Evolutionary conservation across 1,139 yeast species (phyloP), one percentile per base, ranked within the genome.

Genomic region (Magnusiomyces fungicola): DNA sequence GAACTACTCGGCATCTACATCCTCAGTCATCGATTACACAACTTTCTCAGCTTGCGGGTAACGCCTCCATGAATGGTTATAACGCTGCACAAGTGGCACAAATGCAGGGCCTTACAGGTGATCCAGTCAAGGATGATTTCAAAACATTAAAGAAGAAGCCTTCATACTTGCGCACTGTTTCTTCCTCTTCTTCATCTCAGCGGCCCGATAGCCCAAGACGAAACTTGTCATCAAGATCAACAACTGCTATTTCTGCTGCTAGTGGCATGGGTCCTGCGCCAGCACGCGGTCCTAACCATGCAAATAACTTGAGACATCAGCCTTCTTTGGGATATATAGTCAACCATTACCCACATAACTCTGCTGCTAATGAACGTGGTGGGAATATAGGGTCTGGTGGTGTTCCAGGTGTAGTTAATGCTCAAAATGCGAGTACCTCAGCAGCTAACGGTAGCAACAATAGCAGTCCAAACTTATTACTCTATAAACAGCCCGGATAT

Each of bases 61-160:
- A n/a, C 25, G 12, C 43, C 21, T 34, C 10, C 12, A 25, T 18
- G 24, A 7, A 19, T 25, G 25, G 16, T 25, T 39, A 27, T 14
- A 14, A 23, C 10, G 32, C 32, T 9, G 7, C 34, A 5, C 22
- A 18, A 5, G 3, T 18, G 41, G 16, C 21, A 22, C 50, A 23
- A 43, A 41, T 32, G 43, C 52, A 19, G 48, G 22, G 23, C 7
- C 23, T 34, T 9, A 14, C 23, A 18, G 38, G 38, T 43, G 1
- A 4, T 50, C 22, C 14, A 3, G 19, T 33, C n/a, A 45, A 42
- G 24, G 52, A 48, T 12, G 18, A 34, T 24, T 27, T 27, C 19
- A 21, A 32, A 12, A 29, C 43, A 16, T 24, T 48, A 22, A 40
- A 34, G 22, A 48, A 48, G 25, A 47, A 43, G 34, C 46, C 44